A percentile compares a stretch with the other conserved stretches of the same genome.
Conservation (phyloP, 176 grass and related monocot genomes). For the Guadua angustifolia region DNA sequence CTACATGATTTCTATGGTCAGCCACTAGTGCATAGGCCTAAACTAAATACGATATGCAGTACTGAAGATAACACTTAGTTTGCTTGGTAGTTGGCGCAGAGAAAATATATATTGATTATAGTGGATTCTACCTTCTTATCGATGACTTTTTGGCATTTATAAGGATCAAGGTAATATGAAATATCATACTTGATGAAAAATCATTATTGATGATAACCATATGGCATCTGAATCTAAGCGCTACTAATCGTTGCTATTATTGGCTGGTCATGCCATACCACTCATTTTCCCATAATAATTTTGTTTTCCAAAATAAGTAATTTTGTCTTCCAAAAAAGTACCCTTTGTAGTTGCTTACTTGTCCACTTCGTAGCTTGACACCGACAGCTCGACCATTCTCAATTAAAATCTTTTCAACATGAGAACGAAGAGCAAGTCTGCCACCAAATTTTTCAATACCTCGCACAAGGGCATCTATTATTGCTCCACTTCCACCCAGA, state of each 20-base stretch:
- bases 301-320: slow-evolving; percentile 13
- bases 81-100: not conserved
- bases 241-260: not conserved
- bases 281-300: slow-evolving; percentile 10
- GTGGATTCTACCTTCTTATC: not conserved
- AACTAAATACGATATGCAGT: slow-evolving; percentile 35
- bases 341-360: slow-evolving; percentile 46
- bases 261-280: not conserved
- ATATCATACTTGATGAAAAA: slow-evolving; percentile 25
- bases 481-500: slow-evolving; percentile 73
- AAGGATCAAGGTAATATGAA: slow-evolving; percentile 24
- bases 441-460: slow-evolving; percentile 83
- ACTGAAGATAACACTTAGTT: slow-evolving; percentile 18
- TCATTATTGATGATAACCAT: slow-evolving; percentile 26
- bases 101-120: slow-evolving; percentile 21
- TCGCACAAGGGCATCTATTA: slow-evolving; percentile 81
- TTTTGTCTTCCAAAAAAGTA: slow-evolving; percentile 29
- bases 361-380: slow-evolving; percentile 81
- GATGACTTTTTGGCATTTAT: slow-evolving; percentile 28
- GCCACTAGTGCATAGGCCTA: slow-evolving; percentile 50
- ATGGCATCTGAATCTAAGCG: slow-evolving; percentile 16
- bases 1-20: slow-evolving; percentile 54
- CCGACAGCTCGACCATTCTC: slow-evolving; percentile 85
- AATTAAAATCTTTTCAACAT: slow-evolving; percentile 78
- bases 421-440: slow-evolving; percentile 75